Evolutionary conservation across 306 rosid genomes (phyloP), one percentile per base, ranked within the genome.

Genomic region (Sphenostylis stenocarpa): DNA sequence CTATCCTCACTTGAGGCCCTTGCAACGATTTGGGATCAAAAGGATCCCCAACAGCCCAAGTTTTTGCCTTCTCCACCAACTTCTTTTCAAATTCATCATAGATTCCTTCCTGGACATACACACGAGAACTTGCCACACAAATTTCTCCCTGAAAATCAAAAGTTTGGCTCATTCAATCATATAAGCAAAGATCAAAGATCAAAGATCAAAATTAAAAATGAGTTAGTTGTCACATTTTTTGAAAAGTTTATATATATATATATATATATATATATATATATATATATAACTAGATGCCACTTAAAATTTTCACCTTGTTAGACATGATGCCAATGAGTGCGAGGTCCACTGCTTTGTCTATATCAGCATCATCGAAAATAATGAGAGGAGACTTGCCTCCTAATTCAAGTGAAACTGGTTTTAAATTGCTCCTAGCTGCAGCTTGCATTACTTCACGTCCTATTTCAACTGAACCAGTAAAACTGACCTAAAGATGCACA

Each of bases 321-420:
- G 3, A 48, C 24, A 87, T 51, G 71, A 83, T 53, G 13, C 96
- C 97, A 0, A 73, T 13, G 13, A 93, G 82, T 24, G 97, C 96
- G 33, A 93, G 88, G 0, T 82, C 86, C 33, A 81, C 66, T 38
- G 97, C 97, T 79, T 84, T 82, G 38, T 89, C 78, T 3, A 87
- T n/a, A 66, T 93, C 91, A 48, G 89, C 94, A 70, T 93, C 97
- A 15, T 90, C 88, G 36, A 93, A 93, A 57, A 93, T 85, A 12
- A 93, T 6, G 44, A 90, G 92, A 20, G 97, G 97, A 13, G 97
- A 93, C 81, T 93, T 93, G 60, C 96, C 97, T 68, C 96, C 96
- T 79, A 93, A 77, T 81, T 93, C 97, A 48, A 93, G 91, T 26
- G 92, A 89, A 31, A 89, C 88, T 7, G 79, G 28, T 82, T 93